These are phyloP conservation scores for Taiwanofungus camphoratus DNA, from an alignment of 1,284 basidiomycete genomes.

Conservation along the genomic window DNA sequence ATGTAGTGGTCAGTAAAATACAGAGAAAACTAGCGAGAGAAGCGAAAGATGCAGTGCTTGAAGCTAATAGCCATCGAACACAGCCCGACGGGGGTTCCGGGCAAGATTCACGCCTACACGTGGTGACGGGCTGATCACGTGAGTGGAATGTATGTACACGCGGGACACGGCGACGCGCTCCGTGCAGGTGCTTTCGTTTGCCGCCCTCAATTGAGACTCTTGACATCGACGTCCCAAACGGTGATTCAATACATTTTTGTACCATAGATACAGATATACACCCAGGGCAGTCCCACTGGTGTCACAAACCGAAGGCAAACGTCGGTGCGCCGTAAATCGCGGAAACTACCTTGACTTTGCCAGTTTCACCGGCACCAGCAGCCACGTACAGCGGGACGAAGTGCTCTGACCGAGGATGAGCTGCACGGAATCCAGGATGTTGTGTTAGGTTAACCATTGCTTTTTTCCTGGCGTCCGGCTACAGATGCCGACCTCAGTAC, in stretches of 20 bases:
- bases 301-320: constrained; percentile 54
- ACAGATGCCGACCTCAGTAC: constrained; percentile 7
- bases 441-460: constrained; percentile 44
- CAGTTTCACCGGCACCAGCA: constrained; percentile 62
- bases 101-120: not conserved
- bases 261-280: not conserved
- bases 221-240: too few species aligned
- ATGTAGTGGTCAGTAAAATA: constrained; percentile 16
- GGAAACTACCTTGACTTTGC: constrained; percentile 42
- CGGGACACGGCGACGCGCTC: too few species aligned
- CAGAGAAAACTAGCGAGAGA: constrained; percentile 6
- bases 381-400: constrained; percentile 71
- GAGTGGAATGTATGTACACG: too few species aligned
- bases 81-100: not conserved
- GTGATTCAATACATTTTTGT: not conserved
- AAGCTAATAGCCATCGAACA: not conserved
- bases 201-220: too few species aligned
- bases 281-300: not conserved
- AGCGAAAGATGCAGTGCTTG: not conserved
- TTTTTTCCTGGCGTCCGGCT: constrained; percentile 36
- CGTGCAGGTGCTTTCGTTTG: too few species aligned
- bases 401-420: constrained; percentile 69
- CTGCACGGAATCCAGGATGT: constrained; percentile 54
- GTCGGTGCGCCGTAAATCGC: constrained; percentile 54
- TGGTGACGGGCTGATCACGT: constrained; percentile 1